Base-by-base conservation (phyloP, 768 basidiomycete genomes). In the Xerocomellus amylosporus region DNA sequence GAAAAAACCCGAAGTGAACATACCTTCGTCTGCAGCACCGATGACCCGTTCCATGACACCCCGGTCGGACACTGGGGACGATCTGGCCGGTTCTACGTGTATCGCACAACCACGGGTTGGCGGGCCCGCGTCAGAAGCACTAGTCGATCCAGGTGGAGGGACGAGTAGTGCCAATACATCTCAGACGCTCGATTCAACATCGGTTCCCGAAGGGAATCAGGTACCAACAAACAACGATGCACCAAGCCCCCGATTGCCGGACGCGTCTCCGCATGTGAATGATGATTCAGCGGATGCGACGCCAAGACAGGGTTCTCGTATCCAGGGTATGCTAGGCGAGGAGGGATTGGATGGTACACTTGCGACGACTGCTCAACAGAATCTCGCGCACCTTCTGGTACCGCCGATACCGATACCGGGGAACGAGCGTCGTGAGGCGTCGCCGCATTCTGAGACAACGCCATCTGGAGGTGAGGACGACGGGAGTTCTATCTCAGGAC, bases 141-240 rank as follows among this genome's bases (percentile, higher is more conserved):
- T 10, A 13, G 58, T 50, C 36, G 67, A 68, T 60, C 67, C 67
- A 2, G 61, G 63, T 38, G 67, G 63, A 39, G 58, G 46, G 39
- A 44, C 33, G 26, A 56, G 30, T 22, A 31, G 34, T 30, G 2
- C 41, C 22, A 42, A 19, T 47, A 38, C 30, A 15, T 46, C 55
- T 14, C 59, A 50, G 31, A 41, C 46, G 0, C 39, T 49, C 2
- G 62, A 66, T 47, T 55, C 52, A 15, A 44, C 37, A 14, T 39
- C 44, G 5, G 37, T 34, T 22, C 22, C 43, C 13, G 45, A 53
- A 17, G 30, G 5, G 2, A 48, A 57, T 40, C 51, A 36, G 33
- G 30, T 31, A 28, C n/a, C 46, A 7, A 22, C 24, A 15, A 36
- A 24, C 31, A 31, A 41, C 4, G 37, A 51, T n/a, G 14, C 22